phyloP scores from a whole-genome alignment of 441 rosid genomes.

The Monsonia emarginata region DNA sequence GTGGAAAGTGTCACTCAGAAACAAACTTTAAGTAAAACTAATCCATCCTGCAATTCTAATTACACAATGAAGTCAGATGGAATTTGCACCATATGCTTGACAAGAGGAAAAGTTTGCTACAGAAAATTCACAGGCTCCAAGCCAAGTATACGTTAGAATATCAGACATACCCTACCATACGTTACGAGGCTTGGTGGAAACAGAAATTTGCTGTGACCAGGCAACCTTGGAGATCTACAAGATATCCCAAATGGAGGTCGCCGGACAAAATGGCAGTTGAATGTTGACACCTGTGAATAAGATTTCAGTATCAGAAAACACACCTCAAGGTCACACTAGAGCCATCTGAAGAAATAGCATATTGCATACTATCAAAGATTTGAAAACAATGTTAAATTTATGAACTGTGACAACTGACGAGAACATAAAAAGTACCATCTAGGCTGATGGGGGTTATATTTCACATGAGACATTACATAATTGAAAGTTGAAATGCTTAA shows the following conservation, averaged over 20 bases:
- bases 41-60: neutral
- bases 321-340: neutral
- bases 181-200: conserved; percentile 24
- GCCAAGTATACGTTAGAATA: neutral
- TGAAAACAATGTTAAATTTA: neutral
- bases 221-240: conserved; percentile 21
- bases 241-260: conserved; percentile 10
- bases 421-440: neutral
- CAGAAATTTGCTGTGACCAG: conserved; percentile 12
- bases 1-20: neutral
- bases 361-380: neutral
- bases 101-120: neutral
- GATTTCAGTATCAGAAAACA: conserved; percentile 5
- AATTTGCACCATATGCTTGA: neutral
- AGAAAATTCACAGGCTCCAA: neutral
- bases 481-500: neutral
- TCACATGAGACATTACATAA: neutral
- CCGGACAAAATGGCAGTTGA: conserved; percentile 18
- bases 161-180: conserved; percentile 29
- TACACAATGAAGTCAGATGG: neutral
- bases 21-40: neutral
- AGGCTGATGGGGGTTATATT: neutral
- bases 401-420: neutral
- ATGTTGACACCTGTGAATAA: conserved; percentile 29
- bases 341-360: conserved; percentile 1